A percentile compares a stretch with the other conserved stretches of the same genome.
Conservation (phyloP, 1,284 basidiomycete species). For the Apiotrichum laibachii region DNA sequence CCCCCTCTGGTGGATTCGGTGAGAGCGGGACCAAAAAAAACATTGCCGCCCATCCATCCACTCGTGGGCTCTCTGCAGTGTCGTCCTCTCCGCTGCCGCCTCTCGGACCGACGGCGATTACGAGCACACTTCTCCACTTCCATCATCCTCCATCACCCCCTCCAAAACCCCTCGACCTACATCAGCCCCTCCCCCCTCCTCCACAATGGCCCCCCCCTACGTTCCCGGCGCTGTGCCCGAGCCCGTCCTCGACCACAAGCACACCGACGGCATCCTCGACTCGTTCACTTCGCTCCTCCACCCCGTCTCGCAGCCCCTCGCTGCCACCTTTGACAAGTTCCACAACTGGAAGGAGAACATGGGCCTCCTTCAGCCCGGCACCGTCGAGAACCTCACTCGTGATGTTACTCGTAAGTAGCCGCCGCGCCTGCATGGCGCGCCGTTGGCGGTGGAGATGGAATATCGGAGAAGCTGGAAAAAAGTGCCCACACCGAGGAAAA, state of each 20-base stretch:
- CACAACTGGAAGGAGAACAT: slow-evolving; percentile 74
- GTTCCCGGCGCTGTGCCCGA: slow-evolving; percentile 1
- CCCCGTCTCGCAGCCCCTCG: slow-evolving; percentile 56
- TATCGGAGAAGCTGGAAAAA: too few species aligned
- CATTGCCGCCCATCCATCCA: too few species aligned
- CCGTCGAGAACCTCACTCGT: slow-evolving; percentile 83
- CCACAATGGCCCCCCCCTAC: slow-evolving; percentile 17
- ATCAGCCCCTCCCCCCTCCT: not conserved
- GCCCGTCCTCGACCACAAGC: slow-evolving; percentile 17
- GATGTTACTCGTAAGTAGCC: slow-evolving; percentile 73
- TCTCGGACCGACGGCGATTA: too few species aligned
- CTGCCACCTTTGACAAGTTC: slow-evolving; percentile 67
- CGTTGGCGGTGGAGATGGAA: too few species aligned
- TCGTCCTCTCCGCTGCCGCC: too few species aligned
- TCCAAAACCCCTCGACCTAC: not conserved
- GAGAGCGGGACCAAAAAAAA: too few species aligned
- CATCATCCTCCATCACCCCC: not conserved
- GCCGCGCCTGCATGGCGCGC: not conserved
- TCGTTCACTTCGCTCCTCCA: slow-evolving; percentile 40
- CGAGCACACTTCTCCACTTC: not conserved
- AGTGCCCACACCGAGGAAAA: too few species aligned
- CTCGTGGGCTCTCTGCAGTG: too few species aligned
- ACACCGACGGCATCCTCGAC: slow-evolving; percentile 42
- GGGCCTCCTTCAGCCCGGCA: slow-evolving; percentile 81
- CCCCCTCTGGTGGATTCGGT: too few species aligned